Evolutionary conservation across 257 asterid genomes (phyloP).

Genomic region (Osmanthus fragrans): DNA sequence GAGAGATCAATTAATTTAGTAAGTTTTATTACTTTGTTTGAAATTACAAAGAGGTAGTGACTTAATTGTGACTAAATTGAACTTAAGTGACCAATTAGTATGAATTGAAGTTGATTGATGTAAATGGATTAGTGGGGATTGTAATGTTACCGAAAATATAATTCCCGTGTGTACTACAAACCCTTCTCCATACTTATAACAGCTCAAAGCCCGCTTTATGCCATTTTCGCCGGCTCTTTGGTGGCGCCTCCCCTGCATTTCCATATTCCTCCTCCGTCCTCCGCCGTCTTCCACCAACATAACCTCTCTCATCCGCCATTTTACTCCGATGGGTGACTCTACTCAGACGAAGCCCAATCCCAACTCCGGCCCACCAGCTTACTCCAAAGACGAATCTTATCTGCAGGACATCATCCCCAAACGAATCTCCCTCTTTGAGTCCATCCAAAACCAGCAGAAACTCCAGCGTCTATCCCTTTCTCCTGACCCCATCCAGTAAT

Average conservation of each 20-base stretch:
- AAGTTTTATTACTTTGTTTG: no score
- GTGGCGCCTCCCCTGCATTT: slow-evolving; percentile 33
- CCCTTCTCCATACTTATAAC: slow-evolving; percentile 6
- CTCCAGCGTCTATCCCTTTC: slow-evolving; percentile 60
- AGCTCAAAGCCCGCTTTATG: slow-evolving; percentile 20
- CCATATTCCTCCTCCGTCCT: slow-evolving; percentile 31
- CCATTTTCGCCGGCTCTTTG: slow-evolving; percentile 23
- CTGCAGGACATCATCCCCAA: slow-evolving; percentile 62
- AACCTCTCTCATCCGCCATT: slow-evolving; percentile 25
- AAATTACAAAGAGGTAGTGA: no score
- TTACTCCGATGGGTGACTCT: slow-evolving; percentile 48
- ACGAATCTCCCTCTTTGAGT: slow-evolving; percentile 61
- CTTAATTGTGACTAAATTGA: no score
- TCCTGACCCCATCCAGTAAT: slow-evolving; percentile 62
- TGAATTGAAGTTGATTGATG: no score
- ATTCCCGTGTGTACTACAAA: neutral
- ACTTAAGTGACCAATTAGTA: no score
- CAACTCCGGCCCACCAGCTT: slow-evolving; percentile 30
- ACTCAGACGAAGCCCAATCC: slow-evolving; percentile 38
- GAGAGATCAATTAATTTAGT: no score
- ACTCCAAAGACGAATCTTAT: slow-evolving; percentile 60
- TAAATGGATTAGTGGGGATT: no score
- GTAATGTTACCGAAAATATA: no score
- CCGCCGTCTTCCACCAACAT: slow-evolving; percentile 16
- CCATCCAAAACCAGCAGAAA: slow-evolving; percentile 49